phyloP scores from a whole-genome alignment of 139 green algal species.

The Asterochloris erici region DNA sequence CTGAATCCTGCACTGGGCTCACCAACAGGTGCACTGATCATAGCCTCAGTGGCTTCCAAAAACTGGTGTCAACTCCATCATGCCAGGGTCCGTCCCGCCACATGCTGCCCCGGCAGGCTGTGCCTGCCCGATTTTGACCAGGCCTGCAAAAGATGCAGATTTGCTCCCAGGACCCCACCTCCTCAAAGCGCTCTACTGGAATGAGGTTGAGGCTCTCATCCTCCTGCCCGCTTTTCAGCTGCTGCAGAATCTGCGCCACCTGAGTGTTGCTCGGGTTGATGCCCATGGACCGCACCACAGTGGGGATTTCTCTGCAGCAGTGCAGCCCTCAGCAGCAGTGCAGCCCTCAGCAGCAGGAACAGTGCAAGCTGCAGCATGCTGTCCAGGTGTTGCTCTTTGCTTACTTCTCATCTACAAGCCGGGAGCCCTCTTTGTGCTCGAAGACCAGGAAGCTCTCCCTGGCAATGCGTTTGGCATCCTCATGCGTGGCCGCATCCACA shows the following conservation, averaged over 20 bases:
- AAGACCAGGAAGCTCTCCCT: constrained; percentile 46
- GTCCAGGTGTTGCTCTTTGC: neutral
- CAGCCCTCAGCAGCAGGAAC: neutral
- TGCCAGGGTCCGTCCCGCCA: too few relatives aligned
- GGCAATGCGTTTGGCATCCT: constrained; percentile 17
- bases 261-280: constrained; percentile 44
- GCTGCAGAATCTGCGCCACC: constrained; percentile 24
- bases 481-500: neutral
- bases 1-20: too few relatives aligned
- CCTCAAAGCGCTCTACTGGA: constrained; percentile 10
- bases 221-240: neutral
- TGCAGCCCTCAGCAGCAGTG: neutral
- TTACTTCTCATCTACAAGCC: constrained; percentile 45
- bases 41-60: too few relatives aligned
- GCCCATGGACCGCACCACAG: constrained; percentile 38
- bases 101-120: too few relatives aligned
- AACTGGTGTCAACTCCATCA: too few relatives aligned
- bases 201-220: neutral
- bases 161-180: neutral
- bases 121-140: too few relatives aligned
- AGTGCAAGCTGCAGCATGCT: neutral
- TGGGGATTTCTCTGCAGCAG: constrained; percentile 34
- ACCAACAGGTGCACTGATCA: too few relatives aligned
- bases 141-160: too few relatives aligned
- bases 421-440: constrained; percentile 56